Percentiles rank a stretch among this genome's conserved stretches.
These are phyloP conservation scores for Apiospora malaysiana DNA, from an alignment of 2,329 filamentous ascomycete species.

Conservation along the genomic window DNA sequence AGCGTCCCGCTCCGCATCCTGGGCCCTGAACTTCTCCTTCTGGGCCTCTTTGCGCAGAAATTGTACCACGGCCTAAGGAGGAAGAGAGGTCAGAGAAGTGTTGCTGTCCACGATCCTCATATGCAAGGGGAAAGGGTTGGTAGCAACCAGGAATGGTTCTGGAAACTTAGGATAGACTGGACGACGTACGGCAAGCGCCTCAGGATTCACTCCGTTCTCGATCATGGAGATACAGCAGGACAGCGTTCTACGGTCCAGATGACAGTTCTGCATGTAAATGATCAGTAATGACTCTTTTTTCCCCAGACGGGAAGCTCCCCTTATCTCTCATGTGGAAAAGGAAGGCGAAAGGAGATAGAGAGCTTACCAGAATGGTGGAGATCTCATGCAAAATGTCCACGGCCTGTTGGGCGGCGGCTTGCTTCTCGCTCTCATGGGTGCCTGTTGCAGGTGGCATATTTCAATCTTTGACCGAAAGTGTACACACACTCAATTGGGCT, in stretches of 20 bases:
- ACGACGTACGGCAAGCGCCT: constrained; percentile 84
- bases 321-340: too few relatives aligned
- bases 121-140: too few relatives aligned
- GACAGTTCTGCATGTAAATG: constrained; percentile 89
- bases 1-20: constrained; percentile 27
- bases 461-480: constrained; percentile 22
- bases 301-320: too few relatives aligned
- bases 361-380: constrained; percentile 81
- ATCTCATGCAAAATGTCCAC: constrained; percentile 86
- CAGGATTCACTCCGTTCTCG: constrained; percentile 95
- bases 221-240: constrained; percentile 97
- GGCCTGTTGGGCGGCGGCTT: constrained; percentile 79
- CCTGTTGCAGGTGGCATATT: constrained; percentile 43
- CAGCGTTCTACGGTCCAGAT: constrained; percentile 87
- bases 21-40: constrained; percentile 49
- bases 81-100: background rate
- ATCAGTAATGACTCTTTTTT: too few relatives aligned
- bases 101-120: too few relatives aligned
- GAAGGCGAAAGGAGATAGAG: too few relatives aligned
- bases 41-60: constrained; percentile 64
- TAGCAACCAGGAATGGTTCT: too few relatives aligned
- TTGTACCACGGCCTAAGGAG: constrained; percentile 62
- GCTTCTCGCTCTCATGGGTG: constrained; percentile 64
- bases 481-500: too few relatives aligned
- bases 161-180: background rate